Evolutionary conservation across 345 rosid species (phyloP), one percentile per base, ranked within the genome.

Genomic region (Hypericum perforatum): DNA sequence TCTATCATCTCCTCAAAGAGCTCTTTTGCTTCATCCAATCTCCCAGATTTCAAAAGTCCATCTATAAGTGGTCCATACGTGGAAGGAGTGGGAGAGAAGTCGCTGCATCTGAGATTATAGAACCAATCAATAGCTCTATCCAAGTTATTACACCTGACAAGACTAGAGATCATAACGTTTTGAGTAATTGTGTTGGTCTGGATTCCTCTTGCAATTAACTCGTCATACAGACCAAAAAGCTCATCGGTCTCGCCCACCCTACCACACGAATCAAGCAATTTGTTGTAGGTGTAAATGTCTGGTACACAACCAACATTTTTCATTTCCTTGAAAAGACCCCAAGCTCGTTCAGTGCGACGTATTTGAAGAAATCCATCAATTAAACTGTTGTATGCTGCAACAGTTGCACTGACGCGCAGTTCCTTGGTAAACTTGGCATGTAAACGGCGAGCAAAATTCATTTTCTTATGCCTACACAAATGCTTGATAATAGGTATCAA

Each of bases 41-140:
- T 79, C 60, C 80, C 81, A 7, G 78, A 64, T 76, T 85, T 91
- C 14, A 69, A 45, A 42, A 91, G 88, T 37, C 95, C 95, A 46
- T 87, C 92, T 39, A 91, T 54, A 52, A 91, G 80, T 3, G 92
- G 96, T 29, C 92, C 95, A 44, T 79, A 87, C n/a, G 98, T 87
- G 64, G 87, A 82, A 32, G 77, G 82, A 45, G 86, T 81, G 9
- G 96, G 96, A 66, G 69, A 70, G 75, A 87, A 81, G 52, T 78
- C 86, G 57, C 68, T 67, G 54, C 98, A 82, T 54, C 78, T 16
- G 41, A 87, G 92, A 67, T 85, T 78, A 65, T 75, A 87, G 71
- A 68, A 87, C 47, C 82, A 59, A 64, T 82, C 80, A 67, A 87
- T 63, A 54, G 92, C 96, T 60, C 67, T 72, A 16, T 87, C 87